Base-by-base conservation (phyloP, 306 rosid genomes). In the Citrullus colocynthis region DNA sequence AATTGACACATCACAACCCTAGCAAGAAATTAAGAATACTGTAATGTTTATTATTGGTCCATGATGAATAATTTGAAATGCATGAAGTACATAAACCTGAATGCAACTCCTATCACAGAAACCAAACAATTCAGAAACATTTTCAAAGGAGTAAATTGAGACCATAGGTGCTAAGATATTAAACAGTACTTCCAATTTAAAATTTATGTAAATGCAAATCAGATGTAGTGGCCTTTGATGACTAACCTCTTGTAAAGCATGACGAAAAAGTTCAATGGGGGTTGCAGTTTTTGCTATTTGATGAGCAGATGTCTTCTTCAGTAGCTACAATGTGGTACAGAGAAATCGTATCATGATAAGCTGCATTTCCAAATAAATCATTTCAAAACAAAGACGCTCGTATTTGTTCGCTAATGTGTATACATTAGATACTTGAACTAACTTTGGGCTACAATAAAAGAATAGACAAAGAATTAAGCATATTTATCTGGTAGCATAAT, bases 1-100 rank as follows among this genome's bases (percentile, higher is more conserved):
- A 78, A 92, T 87, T 32, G 97, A 81, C 83, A 92, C 96, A 41
- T 92, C 92, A 84, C 93, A 95, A 34, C 98, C 99, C 99, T 95
- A 90, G 41, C 82, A 42, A 72, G 74, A 72, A 70, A 78, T 32
- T 13, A 21, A 54, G 72, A 34, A 4, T 5, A 9, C 9, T 17
- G 45, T 72, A 55, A 59, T 37, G 20, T 42, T 54, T 54, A 75
- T 34, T 37, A n/a, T 34, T 55, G 78, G 6, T 56, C 11, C 36
- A 36, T n/a, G 36, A 75, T 75, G 65, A 56, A 34, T 56, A 75
- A 51, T 30, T 49, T 48, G 56, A 49, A 48, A 49, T 15, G 20
- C 34, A 28, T 32, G 9, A 49, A 49, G 60, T 48, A 48, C 24
- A 72, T 48, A 15, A 49, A 72, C 59, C 76, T 72, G 4, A 72